Percentiles rank a stretch among this genome's conserved stretches.
phyloP scores from a whole-genome alignment of 2,329 filamentous ascomycete genomes.

The Penicillium olsonii region DNA sequence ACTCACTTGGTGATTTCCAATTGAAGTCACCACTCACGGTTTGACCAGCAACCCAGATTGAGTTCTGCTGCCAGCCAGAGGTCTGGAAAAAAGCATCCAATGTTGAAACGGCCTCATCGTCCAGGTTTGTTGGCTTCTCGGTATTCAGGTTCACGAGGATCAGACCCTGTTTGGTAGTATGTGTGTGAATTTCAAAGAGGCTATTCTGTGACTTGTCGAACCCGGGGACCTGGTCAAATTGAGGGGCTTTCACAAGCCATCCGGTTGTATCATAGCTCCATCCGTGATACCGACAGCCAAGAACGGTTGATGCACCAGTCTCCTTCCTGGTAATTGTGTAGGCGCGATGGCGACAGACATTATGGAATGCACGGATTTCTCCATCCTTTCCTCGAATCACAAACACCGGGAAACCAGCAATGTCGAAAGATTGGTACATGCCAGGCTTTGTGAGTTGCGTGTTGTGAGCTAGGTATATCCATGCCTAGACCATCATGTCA shows the following conservation, averaged over 20 bases:
- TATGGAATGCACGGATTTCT: slow-evolving; percentile 62
- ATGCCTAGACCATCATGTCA: slow-evolving; percentile 26
- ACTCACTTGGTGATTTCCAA: slow-evolving; percentile 36
- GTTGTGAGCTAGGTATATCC: slow-evolving; percentile 41
- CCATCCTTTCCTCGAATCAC: slow-evolving; percentile 54
- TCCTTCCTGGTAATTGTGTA: slow-evolving; percentile 59
- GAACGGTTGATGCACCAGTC: slow-evolving; percentile 53
- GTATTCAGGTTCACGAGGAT: slow-evolving; percentile 33
- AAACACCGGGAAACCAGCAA: slow-evolving; percentile 61
- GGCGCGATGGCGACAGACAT: slow-evolving; percentile 63
- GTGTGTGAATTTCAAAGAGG: slow-evolving; percentile 46
- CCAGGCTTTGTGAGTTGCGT: slow-evolving; percentile 54
- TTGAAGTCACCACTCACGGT: slow-evolving; percentile 33
- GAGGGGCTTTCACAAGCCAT: slow-evolving; percentile 61
- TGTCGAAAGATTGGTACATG: slow-evolving; percentile 58
- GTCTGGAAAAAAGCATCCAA: slow-evolving; percentile 16
- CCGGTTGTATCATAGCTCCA: slow-evolving; percentile 63
- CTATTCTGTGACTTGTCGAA: slow-evolving; percentile 61
- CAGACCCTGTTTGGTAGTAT: slow-evolving; percentile 23
- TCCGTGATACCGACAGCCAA: slow-evolving; percentile 63
- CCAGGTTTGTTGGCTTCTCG: slow-evolving; percentile 5
- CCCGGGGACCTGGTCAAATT: slow-evolving; percentile 57
- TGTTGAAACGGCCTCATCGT: not conserved
- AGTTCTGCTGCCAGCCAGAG: slow-evolving; percentile 11
- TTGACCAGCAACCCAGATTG: slow-evolving; percentile 30